Evolutionary conservation across 257 asterid genomes (phyloP), one percentile per base, ranked within the genome.

Genomic region (Gentiana dahurica): DNA sequence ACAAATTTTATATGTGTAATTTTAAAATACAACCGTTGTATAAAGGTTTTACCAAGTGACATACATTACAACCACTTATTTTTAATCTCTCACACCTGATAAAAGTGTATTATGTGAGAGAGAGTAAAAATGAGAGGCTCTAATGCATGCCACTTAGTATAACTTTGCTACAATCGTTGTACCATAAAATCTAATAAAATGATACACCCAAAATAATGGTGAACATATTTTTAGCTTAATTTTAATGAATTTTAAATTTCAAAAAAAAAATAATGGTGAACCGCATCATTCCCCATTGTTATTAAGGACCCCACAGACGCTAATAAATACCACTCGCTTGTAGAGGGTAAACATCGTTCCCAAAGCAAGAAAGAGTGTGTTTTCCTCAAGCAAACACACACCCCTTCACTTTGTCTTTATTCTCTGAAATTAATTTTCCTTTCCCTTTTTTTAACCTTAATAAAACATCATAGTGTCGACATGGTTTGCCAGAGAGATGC

Each of bases 401-500:
- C 6, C 6, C 39, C 24, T 15, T 15, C 24, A 9, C 37, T 36
- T 12, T 48, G 12, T 12, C 3, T 13, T 1, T 44, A 15, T 65
- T 51, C 13, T 3, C 12, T 12, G 2, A n/a, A 12, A 49, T 24
- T 4, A 13, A 35, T 15, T 35, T n/a, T 33, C 12, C 49, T 45
- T 51, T 39, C 34, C 49, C n/a, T n/a, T 55, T 45, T 48, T 4
- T 35, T 10, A 15, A 15, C 0, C 24, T 15, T 15, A 15, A 15
- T 15, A 5, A 62, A 57, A 58, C 64, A 56, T 55, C 70, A 65
- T 49, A 61, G 75, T 72, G 77, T 75, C 76, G 61, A 73, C 72
- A 88, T 88, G 97, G 92, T 79, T 69, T 89, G 97, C 87, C 87
- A 79, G 2, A 75, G 34, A 47, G 92, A 85, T 49, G 93, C 89